Percentiles rank a stretch among this genome's conserved stretches.
Evolutionary conservation across 768 basidiomycete species (phyloP).

Genomic region (Lentinula aciculospora): DNA sequence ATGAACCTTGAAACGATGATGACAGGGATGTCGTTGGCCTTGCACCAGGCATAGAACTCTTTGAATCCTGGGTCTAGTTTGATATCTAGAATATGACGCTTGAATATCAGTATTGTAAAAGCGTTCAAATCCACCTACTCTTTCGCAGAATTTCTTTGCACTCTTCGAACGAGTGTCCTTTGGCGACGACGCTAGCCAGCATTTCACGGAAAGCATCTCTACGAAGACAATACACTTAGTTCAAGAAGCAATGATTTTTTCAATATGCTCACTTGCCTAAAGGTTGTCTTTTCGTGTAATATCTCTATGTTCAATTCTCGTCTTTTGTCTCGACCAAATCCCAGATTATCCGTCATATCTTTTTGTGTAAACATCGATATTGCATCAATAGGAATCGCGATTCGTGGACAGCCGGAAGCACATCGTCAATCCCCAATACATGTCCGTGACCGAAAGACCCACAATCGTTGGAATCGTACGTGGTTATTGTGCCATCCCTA

Average conservation of each 20-base stretch:
- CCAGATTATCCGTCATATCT: conserved; percentile 90
- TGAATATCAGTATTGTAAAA: not conserved
- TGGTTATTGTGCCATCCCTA: conserved; percentile 94
- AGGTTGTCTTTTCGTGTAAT: conserved; percentile 60
- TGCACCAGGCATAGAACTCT: conserved; percentile 83
- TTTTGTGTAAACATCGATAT: not conserved
- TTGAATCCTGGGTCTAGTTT: conserved; percentile 85
- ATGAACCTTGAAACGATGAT: conserved; percentile 86
- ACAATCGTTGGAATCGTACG: conserved; percentile 91
- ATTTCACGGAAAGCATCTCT: conserved; percentile 88
- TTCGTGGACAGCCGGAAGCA: not conserved
- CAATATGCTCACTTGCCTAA: conserved; percentile 42
- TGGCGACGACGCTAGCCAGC: conserved; percentile 71
- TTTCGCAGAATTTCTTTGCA: conserved; percentile 73
- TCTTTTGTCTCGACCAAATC: conserved; percentile 73
- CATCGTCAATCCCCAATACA: not conserved
- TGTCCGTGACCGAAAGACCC: conserved; percentile 17
- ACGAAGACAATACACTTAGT: not conserved
- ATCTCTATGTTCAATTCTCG: conserved; percentile 70
- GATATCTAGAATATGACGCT: conserved; percentile 51
- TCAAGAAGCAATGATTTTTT: conserved; percentile 13
- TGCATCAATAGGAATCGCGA: not conserved
- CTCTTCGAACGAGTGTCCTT: conserved; percentile 78
- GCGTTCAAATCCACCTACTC: conserved; percentile 38
- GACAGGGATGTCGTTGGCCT: conserved; percentile 73